These are phyloP conservation scores for Parastagonospora nodorum DNA, from an alignment of 2,329 filamentous ascomycete species.

Conservation along the genomic window DNA sequence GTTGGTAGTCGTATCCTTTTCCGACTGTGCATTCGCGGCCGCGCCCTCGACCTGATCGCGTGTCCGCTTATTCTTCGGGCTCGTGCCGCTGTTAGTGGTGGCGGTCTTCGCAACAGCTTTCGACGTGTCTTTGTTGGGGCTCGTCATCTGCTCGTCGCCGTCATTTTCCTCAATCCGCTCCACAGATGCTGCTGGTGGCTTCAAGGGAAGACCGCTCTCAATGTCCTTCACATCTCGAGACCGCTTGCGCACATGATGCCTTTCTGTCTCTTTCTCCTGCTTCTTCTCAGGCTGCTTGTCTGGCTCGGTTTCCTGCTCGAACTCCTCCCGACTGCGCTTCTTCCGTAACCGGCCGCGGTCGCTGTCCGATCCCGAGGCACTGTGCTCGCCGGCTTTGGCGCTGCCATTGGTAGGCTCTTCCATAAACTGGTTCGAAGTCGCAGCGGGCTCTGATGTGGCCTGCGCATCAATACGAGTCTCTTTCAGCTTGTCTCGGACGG, in stretches of 20 bases:
- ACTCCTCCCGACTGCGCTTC: constrained; percentile 55
- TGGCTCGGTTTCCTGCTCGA: constrained; percentile 44
- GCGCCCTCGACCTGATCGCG: constrained; percentile 37
- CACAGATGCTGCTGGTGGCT: constrained; percentile 39
- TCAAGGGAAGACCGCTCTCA: constrained; percentile 35
- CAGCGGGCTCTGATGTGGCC: constrained; percentile 21
- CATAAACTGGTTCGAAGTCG: constrained; percentile 26
- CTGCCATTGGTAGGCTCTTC: constrained; percentile 31
- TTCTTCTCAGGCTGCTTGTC: constrained; percentile 41
- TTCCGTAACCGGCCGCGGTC: constrained; percentile 47
- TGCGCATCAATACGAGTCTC: constrained; percentile 62
- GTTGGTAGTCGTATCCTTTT: constrained; percentile 17
- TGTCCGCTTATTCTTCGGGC: constrained; percentile 57
- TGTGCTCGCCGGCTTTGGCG: constrained; percentile 25
- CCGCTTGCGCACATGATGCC: constrained; percentile 52
- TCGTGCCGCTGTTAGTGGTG: constrained; percentile 28
- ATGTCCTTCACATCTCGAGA: constrained; percentile 51
- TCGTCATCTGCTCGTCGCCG: constrained; percentile 33
- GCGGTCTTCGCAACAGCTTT: constrained; percentile 9
- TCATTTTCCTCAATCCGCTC: constrained; percentile 38
- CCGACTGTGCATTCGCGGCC: constrained; percentile 10
- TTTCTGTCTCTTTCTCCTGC: constrained; percentile 36
- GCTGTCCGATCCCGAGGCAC: constrained; percentile 42
- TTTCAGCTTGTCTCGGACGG: constrained; percentile 65
- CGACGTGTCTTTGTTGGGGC: constrained; percentile 16